Percentiles rank a stretch among this genome's conserved stretches.
These are phyloP conservation scores for Xylaria longipes DNA, from an alignment of 495 filamentous ascomycete genomes.

Conservation along the genomic window DNA sequence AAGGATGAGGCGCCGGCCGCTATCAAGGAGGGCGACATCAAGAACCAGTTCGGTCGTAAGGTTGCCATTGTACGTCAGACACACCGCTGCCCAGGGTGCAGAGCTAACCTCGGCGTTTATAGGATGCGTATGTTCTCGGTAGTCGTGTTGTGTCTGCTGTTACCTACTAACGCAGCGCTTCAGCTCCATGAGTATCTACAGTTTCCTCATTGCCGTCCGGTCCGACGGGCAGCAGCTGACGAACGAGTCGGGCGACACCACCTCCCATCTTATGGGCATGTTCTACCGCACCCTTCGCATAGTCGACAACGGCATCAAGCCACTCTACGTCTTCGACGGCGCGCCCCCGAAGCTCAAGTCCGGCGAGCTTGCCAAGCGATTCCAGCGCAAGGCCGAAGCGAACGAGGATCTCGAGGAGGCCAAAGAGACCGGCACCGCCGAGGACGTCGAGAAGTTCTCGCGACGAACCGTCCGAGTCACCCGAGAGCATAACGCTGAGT, in stretches of 20 bases:
- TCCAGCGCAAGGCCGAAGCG: conserved; percentile 88
- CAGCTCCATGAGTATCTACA: conserved; percentile 99
- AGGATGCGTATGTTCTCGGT: conserved; percentile 82
- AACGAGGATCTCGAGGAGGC: conserved; percentile 89
- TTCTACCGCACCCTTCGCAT: conserved; percentile 99
- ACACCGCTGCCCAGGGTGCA: not conserved
- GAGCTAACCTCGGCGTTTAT: conserved; percentile 15
- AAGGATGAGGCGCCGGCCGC: conserved; percentile 90
- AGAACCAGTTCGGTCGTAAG: conserved; percentile 96
- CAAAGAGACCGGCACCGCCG: conserved; percentile 95
- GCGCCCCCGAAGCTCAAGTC: conserved; percentile 96
- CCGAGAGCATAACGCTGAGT: conserved; percentile 92
- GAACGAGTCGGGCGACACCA: conserved; percentile 92
- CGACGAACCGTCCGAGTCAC: conserved; percentile 93
- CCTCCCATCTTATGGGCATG: conserved; percentile 98
- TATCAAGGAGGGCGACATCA: conserved; percentile 96
- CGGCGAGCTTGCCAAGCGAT: conserved; percentile 92
- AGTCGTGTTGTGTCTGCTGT: not conserved
- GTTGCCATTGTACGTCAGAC: conserved; percentile 82
- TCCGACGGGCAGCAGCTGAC: conserved; percentile 95
- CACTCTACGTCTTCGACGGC: conserved; percentile 96
- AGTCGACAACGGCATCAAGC: conserved; percentile 98
- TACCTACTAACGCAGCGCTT: conserved; percentile 35
- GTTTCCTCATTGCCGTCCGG: conserved; percentile 95
- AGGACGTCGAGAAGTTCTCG: conserved; percentile 98